Evolutionary conservation across 192 early-diverging fungal species (phyloP).

Genomic region (Rhizophagus clarus): DNA sequence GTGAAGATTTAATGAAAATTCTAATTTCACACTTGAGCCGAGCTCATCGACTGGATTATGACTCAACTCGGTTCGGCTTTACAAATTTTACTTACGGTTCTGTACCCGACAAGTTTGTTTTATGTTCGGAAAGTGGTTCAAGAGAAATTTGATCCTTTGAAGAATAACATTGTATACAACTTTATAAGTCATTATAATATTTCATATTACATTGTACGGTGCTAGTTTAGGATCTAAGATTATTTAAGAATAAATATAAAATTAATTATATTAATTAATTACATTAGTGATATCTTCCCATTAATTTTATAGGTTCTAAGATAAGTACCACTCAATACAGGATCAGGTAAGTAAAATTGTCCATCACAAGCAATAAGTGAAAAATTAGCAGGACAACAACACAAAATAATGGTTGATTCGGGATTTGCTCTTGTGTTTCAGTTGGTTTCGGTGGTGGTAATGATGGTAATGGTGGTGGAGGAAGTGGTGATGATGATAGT

Average conservation of each 20-base stretch:
- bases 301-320: neutral
- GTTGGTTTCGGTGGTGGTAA: neutral
- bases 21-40: too few relatives aligned
- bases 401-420: neutral
- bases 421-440: neutral
- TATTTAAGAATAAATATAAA: too few relatives aligned
- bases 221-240: neutral
- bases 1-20: too few relatives aligned
- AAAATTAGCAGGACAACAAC: neutral
- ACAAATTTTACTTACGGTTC: neutral
- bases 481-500: neutral
- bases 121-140: neutral
- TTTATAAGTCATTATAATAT: neutral
- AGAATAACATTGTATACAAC: neutral
- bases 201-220: neutral
- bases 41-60: too few relatives aligned
- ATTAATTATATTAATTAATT: too few relatives aligned
- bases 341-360: neutral
- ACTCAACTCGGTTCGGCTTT: too few relatives aligned
- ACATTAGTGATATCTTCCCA: too few relatives aligned
- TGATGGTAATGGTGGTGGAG: too few relatives aligned
- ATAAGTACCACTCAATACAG: neutral
- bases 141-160: neutral
- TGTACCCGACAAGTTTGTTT: neutral
- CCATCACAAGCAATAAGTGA: neutral